Base-by-base conservation (phyloP, 2,329 filamentous ascomycete genomes). In the Pseudocercospora crystallina region DNA sequence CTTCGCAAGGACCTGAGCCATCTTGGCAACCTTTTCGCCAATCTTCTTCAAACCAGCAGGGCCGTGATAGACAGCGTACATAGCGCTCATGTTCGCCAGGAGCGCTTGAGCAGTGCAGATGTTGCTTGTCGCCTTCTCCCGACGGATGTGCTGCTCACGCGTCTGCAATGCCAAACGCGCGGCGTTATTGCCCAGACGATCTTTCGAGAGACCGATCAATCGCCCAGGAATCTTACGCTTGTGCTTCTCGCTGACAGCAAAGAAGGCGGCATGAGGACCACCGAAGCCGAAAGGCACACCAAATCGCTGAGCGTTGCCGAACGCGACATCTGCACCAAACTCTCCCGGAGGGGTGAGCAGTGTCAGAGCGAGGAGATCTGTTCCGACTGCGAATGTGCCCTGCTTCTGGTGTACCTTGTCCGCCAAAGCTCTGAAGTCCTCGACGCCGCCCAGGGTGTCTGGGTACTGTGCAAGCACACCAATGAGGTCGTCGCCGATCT, bases 101-200 rank as follows among this genome's bases (percentile, higher is more conserved):
- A 97, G 76, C 8, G 92, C 92, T 73, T 97, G 92, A 1, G 92
- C 91, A 1, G 92, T 97, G 76, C 92, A 97, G 53, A 96, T 91
- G 67, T 97, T 97, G 76, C 90, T 96, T 1, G 92, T 97, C 1
- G 92, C 92, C 80, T 96, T 96, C 70, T 97, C 92, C 65, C 92
- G 83, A 59, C 92, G 83, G 68, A 97, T 96, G 70, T 97, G 92
- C 75, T 97, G 92, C 74, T 97, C 92, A 62, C 92, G 81, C 8
- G 92, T 96, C 73, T 97, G 92, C 45, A 96, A 76, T 13, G 92
- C 88, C 65, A 96, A 74, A 62, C 92, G 81, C 59, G 95, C 84
- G 5, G 91, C 92, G 10, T 81, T 85, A 57, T 88, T 83, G 7
- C 92, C 92, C 5, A 90, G 78, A 47, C 92, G 82, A 67, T 97